Base-by-base conservation (phyloP, 352 stramenopile species). In the Globisporangium nodosum region DNA sequence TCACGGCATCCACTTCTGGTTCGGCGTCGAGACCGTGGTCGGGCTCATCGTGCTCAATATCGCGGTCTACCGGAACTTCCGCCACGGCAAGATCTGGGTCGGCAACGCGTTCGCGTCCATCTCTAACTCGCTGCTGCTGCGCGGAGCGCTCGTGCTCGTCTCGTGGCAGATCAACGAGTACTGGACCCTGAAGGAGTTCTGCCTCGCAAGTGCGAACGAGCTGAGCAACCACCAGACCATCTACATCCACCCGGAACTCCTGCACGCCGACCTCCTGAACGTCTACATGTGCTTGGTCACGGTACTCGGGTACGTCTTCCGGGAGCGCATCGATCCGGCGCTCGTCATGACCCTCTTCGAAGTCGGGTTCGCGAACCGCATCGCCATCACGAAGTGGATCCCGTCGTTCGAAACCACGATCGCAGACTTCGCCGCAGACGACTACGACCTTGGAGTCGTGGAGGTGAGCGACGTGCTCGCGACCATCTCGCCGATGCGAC, bases 101-200 rank as follows among this genome's bases (percentile, higher is more conserved):
- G 70, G 73, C 8, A 69, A 74, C 42, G 70, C 68, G 3, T 79
- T 82, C 30, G 65, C 66, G 2, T 63, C 61, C 0, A 64, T 82
- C n/a, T 79, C 73, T 0, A 66, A 52, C 5, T 60, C 61, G 52
- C 54, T 82, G 4, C 20, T 77, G 1, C 56, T 69, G 30, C 73
- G 73, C 13, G 73, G 73, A 0, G 37, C 73, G 3, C 45, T 71
- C 13, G 62, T 77, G 18, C 20, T 79, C 4, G 13, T 79, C 9
- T 69, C 63, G 51, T 74, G 60, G 30, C 49, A 65, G 1, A 35
- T 81, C 37, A 75, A 81, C 53, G 69, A 63, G 30, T 75, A 64
- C 46, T 79, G 63, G 65, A 65, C 66, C 3, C 63, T 79, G 40
- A 60, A 51, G 0, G 73, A 79, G 35, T 66, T 73, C 49, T 55